A percentile compares a stretch with the other conserved stretches of the same genome.
phyloP scores from a whole-genome alignment of 306 rosid genomes.

The Lathyrus oleraceus region DNA sequence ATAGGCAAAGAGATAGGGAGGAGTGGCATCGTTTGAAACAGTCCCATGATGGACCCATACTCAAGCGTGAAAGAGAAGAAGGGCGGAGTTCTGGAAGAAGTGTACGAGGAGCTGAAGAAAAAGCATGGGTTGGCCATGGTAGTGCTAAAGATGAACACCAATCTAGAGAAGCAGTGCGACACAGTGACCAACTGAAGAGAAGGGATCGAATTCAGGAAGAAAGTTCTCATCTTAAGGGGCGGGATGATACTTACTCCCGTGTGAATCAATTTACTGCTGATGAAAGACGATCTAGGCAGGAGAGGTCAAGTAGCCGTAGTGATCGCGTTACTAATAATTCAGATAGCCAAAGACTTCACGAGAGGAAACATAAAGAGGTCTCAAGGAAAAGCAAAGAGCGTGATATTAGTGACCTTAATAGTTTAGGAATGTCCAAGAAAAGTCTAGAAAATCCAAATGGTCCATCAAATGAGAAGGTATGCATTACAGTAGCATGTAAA shows the following conservation, averaged over 20 bases:
- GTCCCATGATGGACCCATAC: conserved; percentile 70
- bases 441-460: conserved; percentile 70
- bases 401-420: conserved; percentile 54
- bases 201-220: conserved; percentile 76
- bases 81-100: conserved; percentile 68
- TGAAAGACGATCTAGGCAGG: conserved; percentile 78
- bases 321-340: conserved; percentile 66
- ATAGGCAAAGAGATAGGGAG: conserved; percentile 83
- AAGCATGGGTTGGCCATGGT: conserved; percentile 70
- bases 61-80: conserved; percentile 86
- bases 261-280: conserved; percentile 65
- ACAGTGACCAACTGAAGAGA: conserved; percentile 72
- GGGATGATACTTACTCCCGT: conserved; percentile 62
- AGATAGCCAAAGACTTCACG: conserved; percentile 65
- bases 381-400: conserved; percentile 75
- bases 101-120: conserved; percentile 78
- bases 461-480: conserved; percentile 78
- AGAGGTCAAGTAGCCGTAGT: conserved; percentile 72
- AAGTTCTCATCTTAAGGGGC: conserved; percentile 69
- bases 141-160: conserved; percentile 75
- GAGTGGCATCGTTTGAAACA: conserved; percentile 87
- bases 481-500: conserved; percentile 45
- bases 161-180: conserved; percentile 64
- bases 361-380: conserved; percentile 73
- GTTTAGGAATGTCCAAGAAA: conserved; percentile 61